Evolutionary conservation across 495 filamentous ascomycete genomes (phyloP), one percentile per base, ranked within the genome.

Genomic region (Cercophora sp.): DNA sequence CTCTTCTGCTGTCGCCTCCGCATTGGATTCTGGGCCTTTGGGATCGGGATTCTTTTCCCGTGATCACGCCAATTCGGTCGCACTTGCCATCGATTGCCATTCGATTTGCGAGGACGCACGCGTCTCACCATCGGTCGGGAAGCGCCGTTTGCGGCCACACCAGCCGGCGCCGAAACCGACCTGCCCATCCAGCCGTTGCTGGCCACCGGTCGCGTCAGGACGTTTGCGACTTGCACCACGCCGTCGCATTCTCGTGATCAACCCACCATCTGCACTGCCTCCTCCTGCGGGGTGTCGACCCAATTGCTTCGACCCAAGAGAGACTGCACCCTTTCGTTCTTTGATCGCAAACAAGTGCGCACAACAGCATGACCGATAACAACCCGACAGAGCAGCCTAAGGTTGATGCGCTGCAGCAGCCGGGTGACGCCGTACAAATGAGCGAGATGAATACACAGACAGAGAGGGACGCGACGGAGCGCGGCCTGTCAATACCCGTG

Each of bases 401-500:
- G 36, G 24, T 18, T 27, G 50, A 54, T 15, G 43, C 43, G 9
- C 47, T 54, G 31, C 51, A 56, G 22, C 56, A 59, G 29, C 52
- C 52, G 6, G 36, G 29, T 23, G 58, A 57, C 42, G 55, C 53
- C n/a, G 56, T 59, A 8, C 50, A 22, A 16, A 46, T 55, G 56
- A 44, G 27, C 22, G 48, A 50, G 36, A 52, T 61, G 27, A 48
- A 48, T 27, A 51, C 44, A 20, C 27, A 18, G 19, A 34, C 37
- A 19, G 27, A 19, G 22, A 32, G 37, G 15, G 51, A 63, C 35
- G 3, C 40, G 35, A 45, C 19, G 20, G 44, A 44, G 34, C n/a
- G n/a, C n/a, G 47, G 24, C 1, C 22, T 40, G 1, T 37, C 54
- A 4, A 15, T 52, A 37, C 41, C 45, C 2, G 29, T 43, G 13